These are phyloP conservation scores for Allium cepa DNA, from an alignment of 106 monocot species.

Conservation along the genomic window DNA sequence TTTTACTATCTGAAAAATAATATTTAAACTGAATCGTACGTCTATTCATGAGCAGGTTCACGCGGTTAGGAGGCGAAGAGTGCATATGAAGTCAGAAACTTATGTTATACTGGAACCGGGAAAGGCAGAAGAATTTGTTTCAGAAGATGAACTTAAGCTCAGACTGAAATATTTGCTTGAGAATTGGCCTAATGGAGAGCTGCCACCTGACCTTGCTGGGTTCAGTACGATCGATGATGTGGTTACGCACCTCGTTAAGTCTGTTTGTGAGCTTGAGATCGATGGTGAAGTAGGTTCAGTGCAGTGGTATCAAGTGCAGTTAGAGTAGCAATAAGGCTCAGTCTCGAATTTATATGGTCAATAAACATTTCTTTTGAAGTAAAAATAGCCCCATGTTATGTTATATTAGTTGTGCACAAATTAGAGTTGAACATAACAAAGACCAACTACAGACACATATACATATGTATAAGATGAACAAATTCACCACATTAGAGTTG, in stretches of 20 bases:
- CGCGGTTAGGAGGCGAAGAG: slow-evolving; percentile 62
- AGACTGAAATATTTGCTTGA: slow-evolving; percentile 66
- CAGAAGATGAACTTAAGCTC: slow-evolving; percentile 51
- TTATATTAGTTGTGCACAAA: too few species aligned
- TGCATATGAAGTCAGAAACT: slow-evolving; percentile 61
- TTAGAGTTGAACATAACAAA: too few species aligned
- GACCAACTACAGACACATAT: too few species aligned
- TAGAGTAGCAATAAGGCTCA: slow-evolving; percentile 31
- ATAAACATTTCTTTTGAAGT: too few species aligned
- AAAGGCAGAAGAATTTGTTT: slow-evolving; percentile 62
- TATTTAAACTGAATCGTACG: not conserved
- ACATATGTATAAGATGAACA: too few species aligned
- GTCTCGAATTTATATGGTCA: too few species aligned
- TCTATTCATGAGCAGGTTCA: slow-evolving; percentile 18
- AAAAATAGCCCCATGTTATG: too few species aligned
- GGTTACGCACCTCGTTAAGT: slow-evolving; percentile 63
- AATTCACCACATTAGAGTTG: too few species aligned
- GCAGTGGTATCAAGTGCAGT: slow-evolving; percentile 80
- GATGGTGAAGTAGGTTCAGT: slow-evolving; percentile 71
- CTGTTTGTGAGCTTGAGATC: slow-evolving; percentile 84
- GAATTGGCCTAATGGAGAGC: slow-evolving; percentile 48
- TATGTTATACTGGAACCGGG: slow-evolving; percentile 83
- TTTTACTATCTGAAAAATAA: not conserved
- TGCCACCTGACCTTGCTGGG: slow-evolving; percentile 67
- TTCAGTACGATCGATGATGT: slow-evolving; percentile 63